Conservation (phyloP, 2,329 filamentous ascomycete genomes). For the Calonectria ilicicola region DNA sequence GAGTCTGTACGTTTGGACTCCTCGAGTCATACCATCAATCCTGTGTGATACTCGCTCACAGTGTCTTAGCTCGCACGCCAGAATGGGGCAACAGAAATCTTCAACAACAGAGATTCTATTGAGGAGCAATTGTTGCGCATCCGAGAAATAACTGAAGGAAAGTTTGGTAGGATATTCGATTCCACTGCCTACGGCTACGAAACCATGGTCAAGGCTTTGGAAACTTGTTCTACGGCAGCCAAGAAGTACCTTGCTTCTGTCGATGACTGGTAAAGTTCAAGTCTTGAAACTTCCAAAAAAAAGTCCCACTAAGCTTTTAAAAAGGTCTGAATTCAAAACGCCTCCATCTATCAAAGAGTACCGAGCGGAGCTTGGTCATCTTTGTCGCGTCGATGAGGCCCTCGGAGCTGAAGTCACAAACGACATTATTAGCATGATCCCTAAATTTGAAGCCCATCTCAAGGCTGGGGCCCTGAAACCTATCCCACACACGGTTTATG, state of each 20-base stretch:
- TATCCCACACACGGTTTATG: slow-evolving; percentile 36
- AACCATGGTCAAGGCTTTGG: slow-evolving; percentile 46
- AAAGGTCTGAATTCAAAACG: slow-evolving; percentile 39
- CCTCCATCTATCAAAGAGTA: slow-evolving; percentile 39
- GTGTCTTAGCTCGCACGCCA: slow-evolving; percentile 38
- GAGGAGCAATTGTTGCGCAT: slow-evolving; percentile 48
- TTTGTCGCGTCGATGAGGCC: slow-evolving; percentile 35
- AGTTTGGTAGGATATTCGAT: slow-evolving; percentile 50
- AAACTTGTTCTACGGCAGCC: slow-evolving; percentile 31
- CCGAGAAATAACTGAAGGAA: slow-evolving; percentile 46
- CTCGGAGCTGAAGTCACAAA: slow-evolving; percentile 30
- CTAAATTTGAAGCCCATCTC: slow-evolving; percentile 38
- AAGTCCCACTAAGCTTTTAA: not conserved
- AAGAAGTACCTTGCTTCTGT: slow-evolving; percentile 48
- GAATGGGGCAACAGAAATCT: slow-evolving; percentile 47
- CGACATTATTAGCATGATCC: slow-evolving; percentile 29
- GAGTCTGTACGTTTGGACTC: slow-evolving; percentile 27
- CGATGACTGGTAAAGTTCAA: slow-evolving; percentile 47
- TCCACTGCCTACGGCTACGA: slow-evolving; percentile 44
- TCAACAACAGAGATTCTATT: slow-evolving; percentile 44
- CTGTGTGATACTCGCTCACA: not conserved
- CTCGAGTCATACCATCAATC: too few relatives aligned
- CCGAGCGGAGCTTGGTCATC: slow-evolving; percentile 39
- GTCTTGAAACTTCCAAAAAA: accelerated
- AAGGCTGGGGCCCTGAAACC: slow-evolving; percentile 37